Base-by-base conservation (phyloP, 768 basidiomycete genomes). In the Trametopsis cervina region DNA sequence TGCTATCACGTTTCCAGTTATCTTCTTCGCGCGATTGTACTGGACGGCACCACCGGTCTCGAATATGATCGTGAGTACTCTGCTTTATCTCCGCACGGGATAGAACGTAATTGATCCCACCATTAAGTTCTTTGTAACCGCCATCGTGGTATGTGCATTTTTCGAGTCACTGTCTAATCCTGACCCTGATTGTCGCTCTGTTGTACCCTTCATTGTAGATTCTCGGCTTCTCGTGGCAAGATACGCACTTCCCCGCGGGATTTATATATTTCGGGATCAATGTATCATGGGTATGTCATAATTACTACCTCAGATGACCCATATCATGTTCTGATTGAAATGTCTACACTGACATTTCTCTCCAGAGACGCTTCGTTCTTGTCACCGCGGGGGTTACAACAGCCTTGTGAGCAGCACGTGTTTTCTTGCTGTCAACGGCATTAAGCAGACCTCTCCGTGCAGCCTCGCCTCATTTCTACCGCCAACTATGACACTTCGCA, bases 401-500 rank as follows among this genome's bases (percentile, higher is more conserved):
- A 12, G 90, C 90, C 2, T 89, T 86, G 88, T 84, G 63, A 53
- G 75, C 63, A 9, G 1, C 12, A 27, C 38, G 40, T 59, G 26
- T 21, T 6, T 35, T 36, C 29, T 27, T 44, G 15, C 13, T 22
- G 40, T 44, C 24, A 25, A 18, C 44, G 18, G 42, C 29, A 4
- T 20, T 33, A 20, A 27, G 44, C 42, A 15, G 12, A 27, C 9
- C 52, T 38, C 13, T 60, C 22, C 56, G 26, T 10, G 1, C 10
- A 49, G 44, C 24, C 1, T 54, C 83, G 85, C 52, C 61, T 86
- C 78, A 7, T 80, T 79, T 69, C 67, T 82, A 17, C 86, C 79
- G n/a, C 85, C 81, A n/a, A 75, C 81, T 0, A 85, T 77, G 1
- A 86, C 89, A 0, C 80, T 89, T 29, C 78, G 89, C 4, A 66